Evolutionary conservation across 306 rosid genomes (phyloP), one percentile per base, ranked within the genome.

Genomic region (Comarum palustre): DNA sequence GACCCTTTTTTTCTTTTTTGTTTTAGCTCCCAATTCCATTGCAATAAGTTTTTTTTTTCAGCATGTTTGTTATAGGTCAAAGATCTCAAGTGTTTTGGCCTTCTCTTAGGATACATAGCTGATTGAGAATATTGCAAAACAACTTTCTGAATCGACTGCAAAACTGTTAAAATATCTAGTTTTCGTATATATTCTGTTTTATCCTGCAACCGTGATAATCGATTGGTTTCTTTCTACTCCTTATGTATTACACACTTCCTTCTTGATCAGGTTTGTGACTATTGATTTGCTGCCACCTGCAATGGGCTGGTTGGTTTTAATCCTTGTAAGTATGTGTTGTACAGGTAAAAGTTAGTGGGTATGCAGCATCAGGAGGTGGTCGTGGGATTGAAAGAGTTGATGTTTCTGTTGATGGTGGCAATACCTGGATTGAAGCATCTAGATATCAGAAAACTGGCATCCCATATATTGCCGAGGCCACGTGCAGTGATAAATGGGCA

Each of bases 341-440:
- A 80, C 83, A 94, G 98, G 84, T 94, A 64, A 88, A 84, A 72
- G 80, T 94, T 20, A 82, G 90, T 16, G 98, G 98, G 11, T 91
- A 94, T 83, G 98, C 98, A 1, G 85, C 86, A 60, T 80, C 97
- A 27, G 98, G 98, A 47, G 94, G 98, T 34, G 98, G 98, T 5
- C 87, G 96, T 74, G 98, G 98, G 68, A 89, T 94, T 24, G 98
- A 94, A 81, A 88, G 97, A 78, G 91, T 89, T 55, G 97, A 94
- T 72, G 87, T 91, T 71, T 94, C 99, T 42, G 76, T 88, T 81
- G 96, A 91, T 75, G 92, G 97, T 58, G 96, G 99, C 62, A 86
- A 88, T 75, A 91, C 81, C 42, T 94, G 97, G 97, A 54, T 86
- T 36, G 97, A 91, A 79, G 92, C 97, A 73, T 81, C 84, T 20